Percentiles rank a stretch among this genome's conserved stretches.
These are phyloP conservation scores for Curvularia sp. DNA, from an alignment of 2,329 filamentous ascomycete species.

Conservation along the genomic window DNA sequence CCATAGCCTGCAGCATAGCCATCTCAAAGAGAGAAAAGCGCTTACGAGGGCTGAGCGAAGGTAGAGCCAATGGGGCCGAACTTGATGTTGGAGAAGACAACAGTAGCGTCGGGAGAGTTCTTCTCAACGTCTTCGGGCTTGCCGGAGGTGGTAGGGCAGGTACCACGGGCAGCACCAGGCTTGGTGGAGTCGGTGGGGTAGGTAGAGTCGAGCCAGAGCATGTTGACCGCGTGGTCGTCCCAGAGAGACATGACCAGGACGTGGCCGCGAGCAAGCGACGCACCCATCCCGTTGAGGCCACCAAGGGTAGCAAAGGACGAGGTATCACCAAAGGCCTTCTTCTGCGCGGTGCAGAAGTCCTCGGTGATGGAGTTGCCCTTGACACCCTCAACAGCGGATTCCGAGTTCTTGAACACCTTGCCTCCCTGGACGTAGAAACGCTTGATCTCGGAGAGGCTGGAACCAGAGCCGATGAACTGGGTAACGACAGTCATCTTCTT, in stretches of 20 bases:
- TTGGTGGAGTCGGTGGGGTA: conserved; percentile 60
- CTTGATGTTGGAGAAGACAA: conserved; percentile 53
- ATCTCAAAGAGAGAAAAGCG: neutral
- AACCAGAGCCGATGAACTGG: conserved; percentile 57
- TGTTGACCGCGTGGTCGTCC: conserved; percentile 72
- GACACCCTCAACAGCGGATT: conserved; percentile 56
- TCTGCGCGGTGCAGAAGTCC: conserved; percentile 64
- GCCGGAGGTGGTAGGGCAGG: conserved; percentile 49
- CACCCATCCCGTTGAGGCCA: conserved; percentile 63
- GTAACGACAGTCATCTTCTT: conserved; percentile 60
- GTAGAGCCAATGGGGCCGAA: conserved; percentile 52
- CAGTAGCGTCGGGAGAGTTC: conserved; percentile 44
- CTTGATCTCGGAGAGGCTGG: conserved; percentile 56
- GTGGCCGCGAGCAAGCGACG: conserved; percentile 65
- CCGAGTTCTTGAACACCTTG: conserved; percentile 57
- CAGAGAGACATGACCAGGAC: conserved; percentile 69
- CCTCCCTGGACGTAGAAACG: conserved; percentile 61
- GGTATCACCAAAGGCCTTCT: conserved; percentile 63
- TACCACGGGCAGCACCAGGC: conserved; percentile 49
- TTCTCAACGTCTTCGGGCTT: conserved; percentile 49
- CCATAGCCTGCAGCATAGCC: neutral
- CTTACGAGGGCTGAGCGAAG: conserved; percentile 43
- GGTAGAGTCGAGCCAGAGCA: conserved; percentile 77
- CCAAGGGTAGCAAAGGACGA: conserved; percentile 63
- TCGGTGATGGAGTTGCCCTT: conserved; percentile 63